Conservation (phyloP, 192 early-diverging fungal species). For the Rhizophlyctis rosea region DNA sequence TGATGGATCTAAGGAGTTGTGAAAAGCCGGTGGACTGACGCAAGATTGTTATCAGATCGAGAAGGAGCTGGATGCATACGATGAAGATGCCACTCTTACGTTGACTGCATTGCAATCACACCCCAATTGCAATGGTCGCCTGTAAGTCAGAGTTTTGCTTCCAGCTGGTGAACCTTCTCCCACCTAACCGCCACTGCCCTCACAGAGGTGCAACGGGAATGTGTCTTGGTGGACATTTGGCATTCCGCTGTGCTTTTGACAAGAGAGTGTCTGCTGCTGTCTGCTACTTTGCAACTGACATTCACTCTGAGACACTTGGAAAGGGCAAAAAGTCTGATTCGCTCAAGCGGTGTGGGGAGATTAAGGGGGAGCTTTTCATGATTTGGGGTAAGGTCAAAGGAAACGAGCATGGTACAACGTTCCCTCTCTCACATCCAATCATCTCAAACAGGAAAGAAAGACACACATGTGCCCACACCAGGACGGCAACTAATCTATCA, state of each 20-base stretch:
- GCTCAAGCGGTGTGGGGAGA: slow-evolving; percentile 45
- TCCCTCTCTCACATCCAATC: slow-evolving; percentile 1
- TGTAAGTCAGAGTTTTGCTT: no score
- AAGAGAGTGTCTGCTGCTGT: slow-evolving; percentile 49
- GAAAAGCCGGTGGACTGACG: not conserved
- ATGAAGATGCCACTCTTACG: slow-evolving; percentile 54
- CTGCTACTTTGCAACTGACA: slow-evolving; percentile 67
- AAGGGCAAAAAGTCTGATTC: slow-evolving; percentile 45
- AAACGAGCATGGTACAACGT: not conserved
- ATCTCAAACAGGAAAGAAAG: slow-evolving; percentile 40
- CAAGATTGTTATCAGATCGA: no score
- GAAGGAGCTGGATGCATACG: slow-evolving; percentile 53
- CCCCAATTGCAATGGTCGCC: slow-evolving; percentile 54
- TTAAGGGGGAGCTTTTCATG: slow-evolving; percentile 58
- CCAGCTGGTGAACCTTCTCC: no score
- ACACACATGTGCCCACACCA: slow-evolving; percentile 59
- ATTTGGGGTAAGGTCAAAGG: slow-evolving; percentile 48
- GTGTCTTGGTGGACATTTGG: not conserved
- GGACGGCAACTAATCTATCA: slow-evolving; percentile 56
- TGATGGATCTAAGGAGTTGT: not conserved
- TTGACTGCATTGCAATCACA: slow-evolving; percentile 49
- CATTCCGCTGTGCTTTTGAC: slow-evolving; percentile 45
- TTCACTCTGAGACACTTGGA: slow-evolving; percentile 54
- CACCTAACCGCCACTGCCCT: no score
- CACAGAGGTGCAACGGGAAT: not conserved